A percentile compares a stretch with the other conserved stretches of the same genome.
Conservation (phyloP, 2,329 filamentous ascomycete species). For the Colletotrichum limetticola region DNA sequence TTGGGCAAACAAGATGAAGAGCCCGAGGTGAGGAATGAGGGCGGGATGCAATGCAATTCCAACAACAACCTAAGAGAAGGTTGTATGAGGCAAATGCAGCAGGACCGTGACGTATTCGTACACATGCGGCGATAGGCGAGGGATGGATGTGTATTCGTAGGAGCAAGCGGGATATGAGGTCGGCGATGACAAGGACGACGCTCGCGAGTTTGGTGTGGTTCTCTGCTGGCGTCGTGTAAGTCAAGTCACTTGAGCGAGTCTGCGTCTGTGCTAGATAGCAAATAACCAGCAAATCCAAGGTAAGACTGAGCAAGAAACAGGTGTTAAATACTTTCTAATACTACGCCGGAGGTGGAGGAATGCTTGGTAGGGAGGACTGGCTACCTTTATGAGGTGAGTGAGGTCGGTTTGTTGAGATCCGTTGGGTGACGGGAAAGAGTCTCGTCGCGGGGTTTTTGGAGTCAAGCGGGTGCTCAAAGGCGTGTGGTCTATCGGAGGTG, state of each 20-base stretch:
- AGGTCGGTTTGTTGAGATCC: not conserved
- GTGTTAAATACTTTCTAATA: not conserved
- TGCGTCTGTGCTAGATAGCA: not conserved
- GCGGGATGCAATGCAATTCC: not conserved
- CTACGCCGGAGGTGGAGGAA: not conserved
- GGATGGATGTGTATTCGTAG: not conserved
- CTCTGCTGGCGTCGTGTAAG: not conserved
- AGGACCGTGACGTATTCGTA: not conserved
- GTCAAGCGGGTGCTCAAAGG: not conserved
- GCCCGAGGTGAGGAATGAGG: not conserved
- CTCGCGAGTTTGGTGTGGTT: not conserved
- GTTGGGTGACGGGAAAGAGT: not conserved
- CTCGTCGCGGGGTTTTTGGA: not conserved
- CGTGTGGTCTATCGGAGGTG: not conserved
- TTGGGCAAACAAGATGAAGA: not conserved
- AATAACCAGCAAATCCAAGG: not conserved
- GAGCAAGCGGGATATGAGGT: not conserved
- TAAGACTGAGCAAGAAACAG: not conserved
- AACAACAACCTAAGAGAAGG: conserved; percentile 4
- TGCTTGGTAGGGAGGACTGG: not conserved
- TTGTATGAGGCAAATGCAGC: not conserved
- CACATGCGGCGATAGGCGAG: not conserved
- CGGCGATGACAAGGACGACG: not conserved
- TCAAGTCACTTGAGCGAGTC: conserved; percentile 8
- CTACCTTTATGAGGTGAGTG: not conserved